Conservation (phyloP, 1,284 basidiomycete genomes). For the Hypsizygus ulmarius region DNA sequence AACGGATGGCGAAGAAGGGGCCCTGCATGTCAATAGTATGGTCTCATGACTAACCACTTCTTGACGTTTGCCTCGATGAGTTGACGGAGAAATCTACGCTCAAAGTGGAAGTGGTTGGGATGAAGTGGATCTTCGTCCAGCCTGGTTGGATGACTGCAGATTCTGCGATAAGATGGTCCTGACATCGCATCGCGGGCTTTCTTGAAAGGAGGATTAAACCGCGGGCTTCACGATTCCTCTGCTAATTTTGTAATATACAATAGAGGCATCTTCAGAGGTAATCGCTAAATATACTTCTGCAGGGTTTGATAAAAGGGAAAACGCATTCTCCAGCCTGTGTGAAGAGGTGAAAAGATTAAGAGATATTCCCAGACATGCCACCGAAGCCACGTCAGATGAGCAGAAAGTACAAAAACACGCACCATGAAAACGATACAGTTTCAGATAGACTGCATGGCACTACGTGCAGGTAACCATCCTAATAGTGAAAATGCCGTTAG, state of each 20-base stretch:
- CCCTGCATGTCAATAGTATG: neutral
- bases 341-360: neutral
- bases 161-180: neutral
- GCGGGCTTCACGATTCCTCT: conserved; percentile 72
- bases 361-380: conserved; percentile 2
- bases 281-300: conserved; percentile 67
- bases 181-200: neutral
- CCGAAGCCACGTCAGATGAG: neutral
- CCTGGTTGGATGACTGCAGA: neutral
- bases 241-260: conserved; percentile 79
- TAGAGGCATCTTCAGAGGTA: conserved; percentile 72
- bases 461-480: conserved; percentile 46
- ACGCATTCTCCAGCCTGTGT: conserved; percentile 55
- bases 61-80: too few relatives aligned
- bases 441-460: conserved; percentile 70
- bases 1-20: neutral
- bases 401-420: conserved; percentile 7
- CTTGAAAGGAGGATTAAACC: conserved; percentile 35
- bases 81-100: too few relatives aligned
- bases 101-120: too few relatives aligned
- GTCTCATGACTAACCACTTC: neutral
- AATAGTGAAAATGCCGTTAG: conserved; percentile 1
- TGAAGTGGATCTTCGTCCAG: neutral
- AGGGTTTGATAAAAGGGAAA: conserved; percentile 45
- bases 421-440: conserved; percentile 51